A percentile compares a stretch with the other conserved stretches of the same genome.
These are phyloP conservation scores for Microstroma glucosiphilum DNA, from an alignment of 1,284 basidiomycete genomes.

Conservation along the genomic window DNA sequence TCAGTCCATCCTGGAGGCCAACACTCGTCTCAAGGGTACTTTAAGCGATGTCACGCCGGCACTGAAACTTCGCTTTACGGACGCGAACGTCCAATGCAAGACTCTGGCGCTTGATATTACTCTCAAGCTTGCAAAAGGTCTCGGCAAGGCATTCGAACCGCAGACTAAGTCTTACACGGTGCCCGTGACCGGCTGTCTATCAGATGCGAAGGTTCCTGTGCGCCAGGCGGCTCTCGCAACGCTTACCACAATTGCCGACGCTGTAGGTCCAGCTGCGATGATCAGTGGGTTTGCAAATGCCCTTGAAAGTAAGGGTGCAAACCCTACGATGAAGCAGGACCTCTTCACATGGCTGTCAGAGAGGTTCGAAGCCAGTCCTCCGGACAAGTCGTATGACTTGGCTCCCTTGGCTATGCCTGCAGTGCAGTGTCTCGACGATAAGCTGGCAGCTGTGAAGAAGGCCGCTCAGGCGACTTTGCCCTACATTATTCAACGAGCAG, in stretches of 20 bases:
- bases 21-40: conserved; percentile 81
- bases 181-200: conserved; percentile 74
- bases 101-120: conserved; percentile 82
- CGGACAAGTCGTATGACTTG: conserved; percentile 62
- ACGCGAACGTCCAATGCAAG: conserved; percentile 92
- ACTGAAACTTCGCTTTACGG: conserved; percentile 78
- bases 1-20: conserved; percentile 75
- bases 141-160: conserved; percentile 93
- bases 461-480: conserved; percentile 77
- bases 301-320: conserved; percentile 66
- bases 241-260: conserved; percentile 74
- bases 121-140: conserved; percentile 78
- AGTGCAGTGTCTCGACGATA: conserved; percentile 83
- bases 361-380: conserved; percentile 66
- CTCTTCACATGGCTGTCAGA: conserved; percentile 78
- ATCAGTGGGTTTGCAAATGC: conserved; percentile 69
- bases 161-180: conserved; percentile 69
- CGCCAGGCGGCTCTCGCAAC: conserved; percentile 72
- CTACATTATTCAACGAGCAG: conserved; percentile 67
- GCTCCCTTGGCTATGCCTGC: conserved; percentile 64
- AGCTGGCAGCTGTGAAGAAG: conserved; percentile 85
- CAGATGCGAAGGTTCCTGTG: conserved; percentile 87
- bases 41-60: conserved; percentile 81
- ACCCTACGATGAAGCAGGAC: conserved; percentile 79
- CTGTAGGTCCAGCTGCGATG: conserved; percentile 76